These are phyloP conservation scores for Colletotrichum sp. DNA, from an alignment of 2,329 filamentous ascomycete species.

Conservation along the genomic window DNA sequence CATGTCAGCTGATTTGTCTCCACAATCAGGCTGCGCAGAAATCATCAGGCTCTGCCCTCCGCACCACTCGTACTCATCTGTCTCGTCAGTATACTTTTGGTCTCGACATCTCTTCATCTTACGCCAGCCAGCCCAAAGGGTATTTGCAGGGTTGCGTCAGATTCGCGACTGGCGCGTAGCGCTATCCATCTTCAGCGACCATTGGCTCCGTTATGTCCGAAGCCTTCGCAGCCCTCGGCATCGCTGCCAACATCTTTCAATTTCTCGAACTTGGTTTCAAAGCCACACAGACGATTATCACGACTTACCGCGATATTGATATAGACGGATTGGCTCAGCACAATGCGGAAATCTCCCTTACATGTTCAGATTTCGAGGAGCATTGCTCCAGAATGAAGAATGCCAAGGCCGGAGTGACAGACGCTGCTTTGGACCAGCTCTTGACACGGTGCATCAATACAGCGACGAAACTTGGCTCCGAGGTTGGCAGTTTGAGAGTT, in stretches of 20 bases:
- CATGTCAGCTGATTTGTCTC: background rate
- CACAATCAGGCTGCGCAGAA: background rate
- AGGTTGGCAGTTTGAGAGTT: background rate
- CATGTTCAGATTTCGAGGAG: background rate
- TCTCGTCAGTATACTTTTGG: no score
- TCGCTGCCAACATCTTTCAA: conserved; percentile 7
- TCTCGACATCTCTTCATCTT: no score
- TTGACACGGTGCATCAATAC: background rate
- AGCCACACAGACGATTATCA: background rate
- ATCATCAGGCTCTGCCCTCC: background rate
- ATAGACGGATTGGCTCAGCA: background rate
- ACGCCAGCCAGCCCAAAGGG: no score
- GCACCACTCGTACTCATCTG: background rate
- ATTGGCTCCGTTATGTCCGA: background rate
- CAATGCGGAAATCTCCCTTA: background rate
- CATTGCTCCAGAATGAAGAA: background rate
- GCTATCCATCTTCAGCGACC: no score
- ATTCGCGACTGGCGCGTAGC: no score
- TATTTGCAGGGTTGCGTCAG: no score
- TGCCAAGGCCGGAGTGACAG: background rate
- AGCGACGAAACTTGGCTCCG: background rate
- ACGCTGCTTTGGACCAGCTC: background rate
- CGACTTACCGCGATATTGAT: background rate
- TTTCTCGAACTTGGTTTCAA: conserved; percentile 14
- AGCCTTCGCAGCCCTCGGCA: conserved; percentile 46